Conservation (phyloP, 108 stramenopile species). For the Heterococcus sp. region DNA sequence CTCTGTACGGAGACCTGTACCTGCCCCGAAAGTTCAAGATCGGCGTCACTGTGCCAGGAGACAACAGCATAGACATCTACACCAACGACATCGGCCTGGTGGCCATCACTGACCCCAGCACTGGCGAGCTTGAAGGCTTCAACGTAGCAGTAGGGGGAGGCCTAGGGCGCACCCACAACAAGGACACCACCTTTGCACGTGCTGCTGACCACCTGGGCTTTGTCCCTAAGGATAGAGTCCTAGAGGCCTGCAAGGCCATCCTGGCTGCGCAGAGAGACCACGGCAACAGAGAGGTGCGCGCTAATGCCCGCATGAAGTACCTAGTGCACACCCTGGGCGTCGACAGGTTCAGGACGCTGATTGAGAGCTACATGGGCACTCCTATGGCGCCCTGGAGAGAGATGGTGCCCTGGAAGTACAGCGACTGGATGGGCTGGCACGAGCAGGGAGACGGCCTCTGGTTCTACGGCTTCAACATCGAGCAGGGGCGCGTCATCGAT, state of each 20-base stretch:
- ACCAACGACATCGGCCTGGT: constrained; percentile 93
- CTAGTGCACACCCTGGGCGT: constrained; percentile 93
- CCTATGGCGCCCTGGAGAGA: constrained; percentile 74
- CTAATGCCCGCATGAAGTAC: constrained; percentile 98
- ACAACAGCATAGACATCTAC: constrained; percentile 93
- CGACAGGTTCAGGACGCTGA: constrained; percentile 80
- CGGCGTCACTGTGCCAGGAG: constrained; percentile 86
- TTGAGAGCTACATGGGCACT: constrained; percentile 87
- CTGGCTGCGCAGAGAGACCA: constrained; percentile 92
- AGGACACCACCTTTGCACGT: constrained; percentile 93
- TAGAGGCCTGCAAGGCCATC: constrained; percentile 70
- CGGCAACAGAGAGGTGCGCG: constrained; percentile 93
- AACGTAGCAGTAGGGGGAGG: constrained; percentile 95
- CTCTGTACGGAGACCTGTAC: constrained; percentile 91
- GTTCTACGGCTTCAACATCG: constrained; percentile 70
- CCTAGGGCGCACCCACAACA: constrained; percentile 94
- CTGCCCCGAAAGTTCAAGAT: constrained; percentile 98
- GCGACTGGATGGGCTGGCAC: constrained; percentile 98
- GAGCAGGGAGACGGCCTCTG: constrained; percentile 93
- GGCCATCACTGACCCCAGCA: constrained; percentile 69
- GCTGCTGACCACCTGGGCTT: constrained; percentile 92
- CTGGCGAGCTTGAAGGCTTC: constrained; percentile 67
- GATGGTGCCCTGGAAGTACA: constrained; percentile 84
- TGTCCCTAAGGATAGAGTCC: constrained; percentile 86
- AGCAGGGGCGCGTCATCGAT: constrained; percentile 84